Base-by-base conservation (phyloP, 257 asterid species). In the Salvia splendens region DNA sequence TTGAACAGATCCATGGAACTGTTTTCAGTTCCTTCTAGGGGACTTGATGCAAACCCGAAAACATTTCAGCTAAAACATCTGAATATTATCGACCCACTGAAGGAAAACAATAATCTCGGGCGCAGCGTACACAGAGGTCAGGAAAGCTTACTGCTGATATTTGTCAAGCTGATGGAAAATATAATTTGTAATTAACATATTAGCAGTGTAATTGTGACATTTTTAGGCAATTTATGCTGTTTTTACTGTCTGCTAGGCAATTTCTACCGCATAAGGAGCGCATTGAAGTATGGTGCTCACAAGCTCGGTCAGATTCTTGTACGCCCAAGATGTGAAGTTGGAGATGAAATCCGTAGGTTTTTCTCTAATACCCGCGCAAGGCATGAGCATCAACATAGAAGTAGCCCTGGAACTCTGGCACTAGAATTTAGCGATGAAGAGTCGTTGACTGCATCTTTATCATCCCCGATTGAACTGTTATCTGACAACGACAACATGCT, bases 121-220 rank as follows among this genome's bases (percentile, higher is more conserved):
- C 95, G 97, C 70, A 92, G 97, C 71, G 98, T 93, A 68, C 83
- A 85, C 75, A 80, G 81, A 89, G 97, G 98, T 93, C 68, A 48
- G 63, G 42, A 14, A 24, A 76, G 32, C 47, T 57, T 49, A 9
- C 65, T 30, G 12, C 43, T 53, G 65, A 33, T 75, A 40, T 63
- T 69, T 54, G 28, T 28, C 33, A 3, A 17, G 54, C 14, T 42
- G 36, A 68, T 11, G n/a, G 45, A 14, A 33, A 24, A 24, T 24
- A 24, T 24, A 24, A 24, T 24, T 24, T 24, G 30, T 24, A 24
- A 24, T 24, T 24, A 24, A 24, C 30, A 1, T 24, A 24, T 24
- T 24, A 24, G 30, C 30, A 24, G 30, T 24, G 30, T 24, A 24
- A 24, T 24, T 24, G 30, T 24, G 30, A 24, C 30, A 40, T 40